A percentile compares a stretch with the other conserved stretches of the same genome.
Evolutionary conservation across 2,329 filamentous ascomycete genomes (phyloP).

Genomic region (Pseudogymnoascus sp.): DNA sequence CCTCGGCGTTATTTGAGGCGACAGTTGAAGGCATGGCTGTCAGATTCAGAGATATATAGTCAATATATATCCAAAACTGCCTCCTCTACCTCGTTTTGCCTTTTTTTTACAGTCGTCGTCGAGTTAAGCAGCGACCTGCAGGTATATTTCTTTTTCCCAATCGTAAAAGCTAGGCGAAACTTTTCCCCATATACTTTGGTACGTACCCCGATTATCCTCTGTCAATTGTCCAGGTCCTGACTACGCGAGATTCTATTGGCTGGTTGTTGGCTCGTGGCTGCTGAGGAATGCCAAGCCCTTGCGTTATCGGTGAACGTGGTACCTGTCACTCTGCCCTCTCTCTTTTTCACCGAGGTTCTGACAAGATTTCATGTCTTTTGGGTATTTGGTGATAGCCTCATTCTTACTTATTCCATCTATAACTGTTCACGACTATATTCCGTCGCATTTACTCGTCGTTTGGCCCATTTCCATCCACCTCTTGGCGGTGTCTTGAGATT

Average conservation of each 20-base stretch:
- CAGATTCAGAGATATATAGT: slow-evolving; percentile 13
- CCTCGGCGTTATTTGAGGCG: slow-evolving; percentile 43
- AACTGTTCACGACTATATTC: not conserved
- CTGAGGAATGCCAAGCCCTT: not conserved
- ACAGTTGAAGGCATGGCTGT: slow-evolving; percentile 40
- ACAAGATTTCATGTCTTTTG: not conserved
- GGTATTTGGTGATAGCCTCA: not conserved
- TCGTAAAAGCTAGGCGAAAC: slow-evolving; percentile 11
- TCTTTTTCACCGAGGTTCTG: not conserved
- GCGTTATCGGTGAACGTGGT: slow-evolving; percentile 8
- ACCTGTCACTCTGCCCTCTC: not conserved
- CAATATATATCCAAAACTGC: slow-evolving; percentile 28
- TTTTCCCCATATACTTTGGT: slow-evolving; percentile 11
- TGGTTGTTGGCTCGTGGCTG: not conserved
- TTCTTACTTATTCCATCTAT: not conserved
- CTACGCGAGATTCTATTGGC: not conserved
- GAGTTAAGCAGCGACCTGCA: slow-evolving; percentile 11
- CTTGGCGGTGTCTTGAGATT: not conserved
- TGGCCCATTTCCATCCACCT: not conserved
- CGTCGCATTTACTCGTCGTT: not conserved
- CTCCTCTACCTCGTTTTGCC: slow-evolving; percentile 31
- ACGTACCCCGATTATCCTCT: not conserved
- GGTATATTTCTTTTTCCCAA: slow-evolving; percentile 11
- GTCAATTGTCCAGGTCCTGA: slow-evolving; percentile 8
- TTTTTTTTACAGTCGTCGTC: slow-evolving; percentile 11